phyloP scores from a whole-genome alignment of 768 basidiomycete species.

The Phlegmacium glaucopus region DNA sequence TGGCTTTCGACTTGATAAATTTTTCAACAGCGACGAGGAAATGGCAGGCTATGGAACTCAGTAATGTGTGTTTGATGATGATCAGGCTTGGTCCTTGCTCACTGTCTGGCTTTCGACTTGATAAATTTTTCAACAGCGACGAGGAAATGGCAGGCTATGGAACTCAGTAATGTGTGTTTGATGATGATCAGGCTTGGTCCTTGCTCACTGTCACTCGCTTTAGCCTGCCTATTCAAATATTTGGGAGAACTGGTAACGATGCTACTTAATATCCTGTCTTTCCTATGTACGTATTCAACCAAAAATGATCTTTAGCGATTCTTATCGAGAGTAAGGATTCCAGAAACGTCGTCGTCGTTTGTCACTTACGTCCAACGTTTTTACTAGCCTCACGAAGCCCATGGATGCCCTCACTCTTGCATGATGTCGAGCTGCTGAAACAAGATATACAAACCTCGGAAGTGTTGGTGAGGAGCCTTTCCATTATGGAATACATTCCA shows the following conservation, averaged over 20 bases:
- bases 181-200: too few species aligned
- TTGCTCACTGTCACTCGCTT: not conserved
- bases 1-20: conserved; percentile 54
- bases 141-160: too few species aligned
- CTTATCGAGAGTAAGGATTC: conserved; percentile 73
- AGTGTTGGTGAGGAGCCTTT: conserved; percentile 87
- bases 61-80: too few species aligned
- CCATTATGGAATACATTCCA: conserved; percentile 93
- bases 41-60: conserved; percentile 89
- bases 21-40: conserved; percentile 68
- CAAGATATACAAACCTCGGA: conserved; percentile 71
- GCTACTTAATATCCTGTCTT: conserved; percentile 94
- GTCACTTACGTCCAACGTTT: not conserved
- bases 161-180: too few species aligned
- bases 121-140: too few species aligned
- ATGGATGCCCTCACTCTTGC: conserved; percentile 87
- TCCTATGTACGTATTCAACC: conserved; percentile 48
- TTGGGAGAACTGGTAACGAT: conserved; percentile 90
- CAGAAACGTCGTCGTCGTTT: not conserved
- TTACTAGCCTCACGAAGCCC: conserved; percentile 67
- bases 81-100: not conserved
- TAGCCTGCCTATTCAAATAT: conserved; percentile 90
- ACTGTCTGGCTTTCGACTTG: too few species aligned
- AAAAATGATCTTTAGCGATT: conserved; percentile 19
- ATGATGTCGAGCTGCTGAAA: too few species aligned